A percentile compares a stretch with the other conserved stretches of the same genome.
Evolutionary conservation across 2,329 filamentous ascomycete species (phyloP).

Genomic region (Microdochium trichocladiopsis): DNA sequence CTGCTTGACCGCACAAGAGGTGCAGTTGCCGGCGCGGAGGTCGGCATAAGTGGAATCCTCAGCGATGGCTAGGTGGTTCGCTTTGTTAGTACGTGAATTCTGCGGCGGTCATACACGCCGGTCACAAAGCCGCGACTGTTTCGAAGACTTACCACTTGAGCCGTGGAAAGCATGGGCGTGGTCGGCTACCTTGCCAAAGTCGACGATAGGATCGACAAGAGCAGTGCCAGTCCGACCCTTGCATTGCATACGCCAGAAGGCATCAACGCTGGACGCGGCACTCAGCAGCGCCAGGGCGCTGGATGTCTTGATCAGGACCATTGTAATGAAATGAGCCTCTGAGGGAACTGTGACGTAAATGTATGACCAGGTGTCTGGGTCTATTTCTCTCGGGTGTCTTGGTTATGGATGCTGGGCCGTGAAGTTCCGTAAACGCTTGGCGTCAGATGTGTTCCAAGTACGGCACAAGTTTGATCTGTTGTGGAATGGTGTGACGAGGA

Average conservation of each 20-base stretch:
- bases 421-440: too few species aligned
- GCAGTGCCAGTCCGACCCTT: constrained; percentile 61
- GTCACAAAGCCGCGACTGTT: not conserved
- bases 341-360: too few species aligned
- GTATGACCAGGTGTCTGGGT: too few species aligned
- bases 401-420: not conserved
- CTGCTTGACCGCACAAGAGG: constrained; percentile 70
- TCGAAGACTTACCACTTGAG: constrained; percentile 56
- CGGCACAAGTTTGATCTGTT: not conserved
- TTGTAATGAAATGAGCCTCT: not conserved
- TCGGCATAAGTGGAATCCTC: constrained; percentile 47
- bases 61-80: constrained; percentile 50
- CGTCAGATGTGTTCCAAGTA: not conserved
- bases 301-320: constrained; percentile 8
- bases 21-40: constrained; percentile 60
- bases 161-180: constrained; percentile 75
- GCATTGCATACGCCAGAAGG: constrained; percentile 90
- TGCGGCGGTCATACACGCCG: not conserved
- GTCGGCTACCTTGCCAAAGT: constrained; percentile 46
- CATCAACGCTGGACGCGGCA: constrained; percentile 37
- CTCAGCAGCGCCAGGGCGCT: constrained; percentile 18
- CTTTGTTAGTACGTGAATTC: not conserved
- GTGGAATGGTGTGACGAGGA: not conserved
- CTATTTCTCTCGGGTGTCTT: not conserved
- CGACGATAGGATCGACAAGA: constrained; percentile 71